Evolutionary conservation across 768 basidiomycete species (phyloP).

Genomic region (Xerocomellus intermedius): DNA sequence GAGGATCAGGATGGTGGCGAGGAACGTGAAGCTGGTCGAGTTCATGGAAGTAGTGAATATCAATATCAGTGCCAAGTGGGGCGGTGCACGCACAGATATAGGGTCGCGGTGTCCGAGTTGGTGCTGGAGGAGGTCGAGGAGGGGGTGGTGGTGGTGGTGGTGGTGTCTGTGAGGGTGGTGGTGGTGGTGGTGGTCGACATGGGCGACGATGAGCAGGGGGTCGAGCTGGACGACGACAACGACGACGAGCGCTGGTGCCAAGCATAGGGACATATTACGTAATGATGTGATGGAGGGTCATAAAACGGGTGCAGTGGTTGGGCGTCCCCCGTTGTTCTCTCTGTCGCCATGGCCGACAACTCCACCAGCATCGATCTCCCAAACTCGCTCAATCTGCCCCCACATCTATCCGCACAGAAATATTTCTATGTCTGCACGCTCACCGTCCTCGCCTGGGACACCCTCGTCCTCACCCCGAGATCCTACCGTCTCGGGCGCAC

Average conservation of each 20-base stretch:
- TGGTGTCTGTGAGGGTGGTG: neutral
- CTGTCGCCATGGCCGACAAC: constrained; percentile 19
- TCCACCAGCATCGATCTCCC: constrained; percentile 40
- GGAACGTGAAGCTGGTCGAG: constrained; percentile 59
- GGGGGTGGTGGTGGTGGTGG: neutral
- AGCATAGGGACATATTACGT: constrained; percentile 12
- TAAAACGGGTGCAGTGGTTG: constrained; percentile 6
- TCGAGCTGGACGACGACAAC: neutral
- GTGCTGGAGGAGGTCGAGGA: constrained; percentile 4
- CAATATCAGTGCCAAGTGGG: constrained; percentile 1
- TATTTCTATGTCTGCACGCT: constrained; percentile 89
- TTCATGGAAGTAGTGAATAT: constrained; percentile 12
- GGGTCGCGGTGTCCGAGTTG: constrained; percentile 19
- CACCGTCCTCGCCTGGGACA: constrained; percentile 88
- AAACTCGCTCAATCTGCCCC: constrained; percentile 65
- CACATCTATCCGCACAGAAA: constrained; percentile 82
- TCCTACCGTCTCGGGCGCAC: constrained; percentile 69
- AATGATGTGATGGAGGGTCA: constrained; percentile 22
- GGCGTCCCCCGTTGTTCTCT: neutral
- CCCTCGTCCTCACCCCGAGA: constrained; percentile 78
- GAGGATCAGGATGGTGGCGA: constrained; percentile 68
- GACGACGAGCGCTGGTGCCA: neutral
- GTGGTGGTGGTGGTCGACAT: constrained; percentile 13
- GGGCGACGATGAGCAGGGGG: neutral
- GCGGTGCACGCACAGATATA: constrained; percentile 31